Percentiles rank a stretch among this genome's conserved stretches.
Evolutionary conservation across 1,284 basidiomycete genomes (phyloP).

Genomic region (Leccinum variabile): DNA sequence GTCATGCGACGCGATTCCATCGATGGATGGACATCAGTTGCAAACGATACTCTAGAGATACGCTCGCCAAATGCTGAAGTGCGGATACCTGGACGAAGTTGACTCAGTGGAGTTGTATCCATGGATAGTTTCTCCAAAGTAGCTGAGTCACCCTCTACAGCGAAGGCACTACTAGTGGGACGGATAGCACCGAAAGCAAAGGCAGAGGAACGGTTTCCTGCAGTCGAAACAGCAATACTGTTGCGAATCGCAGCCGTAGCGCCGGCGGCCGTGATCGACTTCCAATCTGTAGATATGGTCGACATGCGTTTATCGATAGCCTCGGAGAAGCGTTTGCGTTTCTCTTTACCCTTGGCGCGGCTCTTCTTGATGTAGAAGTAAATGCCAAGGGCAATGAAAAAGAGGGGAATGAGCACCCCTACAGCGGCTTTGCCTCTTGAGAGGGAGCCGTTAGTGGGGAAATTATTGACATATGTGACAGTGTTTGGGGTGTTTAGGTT

Average conservation of each 20-base stretch:
- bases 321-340: conserved; percentile 69
- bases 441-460: conserved; percentile 39
- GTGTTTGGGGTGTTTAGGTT: conserved; percentile 38
- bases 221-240: conserved; percentile 56
- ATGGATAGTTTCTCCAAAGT: conserved; percentile 39
- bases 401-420: conserved; percentile 71
- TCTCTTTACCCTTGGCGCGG: conserved; percentile 56
- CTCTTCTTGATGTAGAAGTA: conserved; percentile 58
- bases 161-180: conserved; percentile 45
- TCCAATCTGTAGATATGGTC: conserved; percentile 75
- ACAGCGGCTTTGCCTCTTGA: conserved; percentile 73
- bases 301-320: conserved; percentile 82
- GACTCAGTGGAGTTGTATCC: conserved; percentile 49
- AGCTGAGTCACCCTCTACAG: conserved; percentile 43
- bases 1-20: conserved; percentile 55
- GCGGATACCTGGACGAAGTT: conserved; percentile 52
- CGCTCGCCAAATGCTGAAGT: conserved; percentile 45
- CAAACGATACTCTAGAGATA: conserved; percentile 70
- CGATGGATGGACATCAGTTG: conserved; percentile 64
- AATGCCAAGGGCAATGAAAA: conserved; percentile 51
- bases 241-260: conserved; percentile 71
- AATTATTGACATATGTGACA: conserved; percentile 40
- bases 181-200: conserved; percentile 60
- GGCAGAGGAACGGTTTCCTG: conserved; percentile 43
- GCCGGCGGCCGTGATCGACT: conserved; percentile 68